A percentile compares a stretch with the other conserved stretches of the same genome.
phyloP scores from a whole-genome alignment of 345 rosid genomes.

The Eucalyptus victrix region DNA sequence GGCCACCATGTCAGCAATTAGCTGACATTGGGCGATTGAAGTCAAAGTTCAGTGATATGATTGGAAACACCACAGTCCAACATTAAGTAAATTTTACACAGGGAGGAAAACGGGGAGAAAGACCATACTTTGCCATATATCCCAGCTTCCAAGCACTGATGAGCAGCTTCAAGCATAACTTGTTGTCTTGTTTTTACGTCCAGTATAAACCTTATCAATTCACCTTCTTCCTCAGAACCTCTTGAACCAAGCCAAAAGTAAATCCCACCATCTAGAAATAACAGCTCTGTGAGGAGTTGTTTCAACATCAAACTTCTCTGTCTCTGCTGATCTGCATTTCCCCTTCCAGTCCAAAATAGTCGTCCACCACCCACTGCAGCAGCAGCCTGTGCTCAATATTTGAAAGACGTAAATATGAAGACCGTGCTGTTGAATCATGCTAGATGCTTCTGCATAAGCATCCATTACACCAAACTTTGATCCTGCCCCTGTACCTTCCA shows the following conservation, averaged over 20 bases:
- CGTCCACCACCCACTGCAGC: conserved; percentile 91
- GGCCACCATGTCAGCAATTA: neutral
- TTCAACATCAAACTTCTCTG: conserved; percentile 80
- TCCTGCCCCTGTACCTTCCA: conserved; percentile 55
- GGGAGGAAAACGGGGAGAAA: neutral
- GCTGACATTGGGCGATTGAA: neutral
- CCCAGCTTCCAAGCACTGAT: conserved; percentile 78
- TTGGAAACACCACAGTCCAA: neutral
- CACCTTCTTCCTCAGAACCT: conserved; percentile 92
- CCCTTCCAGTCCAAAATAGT: conserved; percentile 77
- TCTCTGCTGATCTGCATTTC: conserved; percentile 67
- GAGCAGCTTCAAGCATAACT: conserved; percentile 81
- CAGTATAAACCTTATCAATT: conserved; percentile 56
- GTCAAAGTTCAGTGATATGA: neutral
- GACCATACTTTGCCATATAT: conserved; percentile 74
- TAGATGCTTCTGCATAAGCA: conserved; percentile 80
- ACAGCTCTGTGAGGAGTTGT: conserved; percentile 78
- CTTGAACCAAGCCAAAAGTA: conserved; percentile 71
- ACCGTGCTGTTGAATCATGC: conserved; percentile 91
- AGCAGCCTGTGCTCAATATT: conserved; percentile 97
- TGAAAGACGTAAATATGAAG: conserved; percentile 66
- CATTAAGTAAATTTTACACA: neutral
- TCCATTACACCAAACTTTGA: conserved; percentile 75
- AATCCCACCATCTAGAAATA: conserved; percentile 81
- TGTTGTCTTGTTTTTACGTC: conserved; percentile 62